A percentile compares a stretch with the other conserved stretches of the same genome.
Conservation (phyloP, 129 eudicot species). For the Mikania micrantha region DNA sequence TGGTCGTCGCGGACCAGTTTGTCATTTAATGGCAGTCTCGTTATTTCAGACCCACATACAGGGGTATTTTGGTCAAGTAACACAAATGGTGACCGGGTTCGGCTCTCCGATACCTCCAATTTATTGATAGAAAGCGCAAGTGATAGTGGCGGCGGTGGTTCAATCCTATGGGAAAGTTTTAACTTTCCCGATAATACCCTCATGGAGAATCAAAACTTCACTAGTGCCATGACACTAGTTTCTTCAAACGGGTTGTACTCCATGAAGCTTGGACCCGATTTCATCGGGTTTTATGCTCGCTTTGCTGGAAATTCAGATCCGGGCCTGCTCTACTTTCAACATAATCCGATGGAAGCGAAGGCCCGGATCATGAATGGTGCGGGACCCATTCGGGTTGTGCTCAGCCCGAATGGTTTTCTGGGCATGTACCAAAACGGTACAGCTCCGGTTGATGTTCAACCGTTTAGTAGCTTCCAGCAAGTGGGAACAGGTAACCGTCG, state of each 20-base stretch:
- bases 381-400: constrained; percentile 42
- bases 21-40: constrained; percentile 77
- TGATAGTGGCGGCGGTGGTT: not conserved
- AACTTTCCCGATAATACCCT: constrained; percentile 85
- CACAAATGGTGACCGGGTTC: constrained; percentile 62
- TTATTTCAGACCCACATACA: constrained; percentile 29
- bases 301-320: constrained; percentile 17
- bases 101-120: constrained; percentile 54
- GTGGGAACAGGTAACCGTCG: constrained; percentile 51
- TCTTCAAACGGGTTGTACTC: constrained; percentile 80
- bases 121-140: constrained; percentile 32
- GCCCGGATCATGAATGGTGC: constrained; percentile 42
- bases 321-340: constrained; percentile 57
- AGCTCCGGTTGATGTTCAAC: constrained; percentile 56
- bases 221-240: constrained; percentile 58
- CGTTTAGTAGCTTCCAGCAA: constrained; percentile 78
- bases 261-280: constrained; percentile 73
- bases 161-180: constrained; percentile 73
- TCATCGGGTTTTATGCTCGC: constrained; percentile 53
- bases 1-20: constrained; percentile 52
- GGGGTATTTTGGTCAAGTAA: constrained; percentile 83
- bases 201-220: constrained; percentile 77
- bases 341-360: constrained; percentile 64
- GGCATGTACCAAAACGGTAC: constrained; percentile 84
- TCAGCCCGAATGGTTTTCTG: constrained; percentile 60